Base-by-base conservation (phyloP, 139 green algal genomes). In the Auxenochlorella pyrenoidosa region DNA sequence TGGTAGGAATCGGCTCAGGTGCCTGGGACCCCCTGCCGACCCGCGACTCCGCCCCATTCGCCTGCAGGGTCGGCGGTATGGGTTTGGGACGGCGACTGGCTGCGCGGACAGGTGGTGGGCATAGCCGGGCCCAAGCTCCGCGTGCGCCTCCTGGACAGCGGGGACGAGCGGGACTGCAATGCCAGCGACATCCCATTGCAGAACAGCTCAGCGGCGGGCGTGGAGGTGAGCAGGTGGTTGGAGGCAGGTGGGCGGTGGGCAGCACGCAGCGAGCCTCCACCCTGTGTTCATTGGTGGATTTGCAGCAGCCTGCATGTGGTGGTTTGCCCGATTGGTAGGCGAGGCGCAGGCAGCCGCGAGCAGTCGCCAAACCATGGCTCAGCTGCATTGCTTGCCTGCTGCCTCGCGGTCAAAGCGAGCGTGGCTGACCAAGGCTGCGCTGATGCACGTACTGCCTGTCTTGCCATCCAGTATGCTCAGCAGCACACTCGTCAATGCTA, bases 101-200 rank as follows among this genome's bases (percentile, higher is more conserved):
- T 94, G 24, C 96, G 96, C 36, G 96, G 91, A 36, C 93, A 96
- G 51, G 96, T 98, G 10, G 63, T 95, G 15, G 93, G 92, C 24
- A 72, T 95, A 30, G 73, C 92, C 21, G 89, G 92, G 2, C 65
- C 65, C 15, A 83, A 90, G 66, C 75, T 96, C 13, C 89, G 91
- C 24, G 91, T 97, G 34, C 88, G 81, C 22, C 90, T 63, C 15
- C 54, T 92, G 28, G 93, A 96, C 65, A 84, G 86, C 63, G 87
- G 92, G 8, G 79, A 72, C 6, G 89, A 94, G 73, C 79, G 89
- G n/a, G 89, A 86, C 22, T 92, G 86, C 80, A 93, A 92, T 60
- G 83, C 93, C 26, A 91, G 94, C 28, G 94, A 97, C 51, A 94
- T 94, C 24, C 96, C 95, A 2, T 77, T 98, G 70, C 96, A 98